phyloP scores from a whole-genome alignment of 352 stramenopile species.

The Aphanomyces invadans region DNA sequence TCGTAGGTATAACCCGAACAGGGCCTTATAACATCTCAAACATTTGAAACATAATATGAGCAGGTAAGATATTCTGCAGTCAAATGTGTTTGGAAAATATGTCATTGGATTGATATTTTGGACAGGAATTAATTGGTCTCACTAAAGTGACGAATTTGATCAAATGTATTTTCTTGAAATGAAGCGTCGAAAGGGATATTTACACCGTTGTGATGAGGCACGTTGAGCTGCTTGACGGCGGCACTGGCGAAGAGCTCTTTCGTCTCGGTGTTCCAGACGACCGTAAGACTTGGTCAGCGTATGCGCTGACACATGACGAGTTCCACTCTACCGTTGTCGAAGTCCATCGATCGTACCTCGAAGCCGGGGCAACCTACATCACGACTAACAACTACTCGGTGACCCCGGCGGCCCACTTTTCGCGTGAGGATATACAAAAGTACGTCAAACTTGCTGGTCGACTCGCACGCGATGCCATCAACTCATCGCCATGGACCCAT shows the following conservation, averaged over 20 bases:
- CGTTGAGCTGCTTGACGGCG: slow-evolving; percentile 74
- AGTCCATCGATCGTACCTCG: slow-evolving; percentile 79
- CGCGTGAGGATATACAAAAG: slow-evolving; percentile 46
- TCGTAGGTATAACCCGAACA: too few relatives aligned
- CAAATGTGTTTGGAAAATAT: too few relatives aligned
- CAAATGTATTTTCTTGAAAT: too few relatives aligned
- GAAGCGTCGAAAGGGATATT: background rate
- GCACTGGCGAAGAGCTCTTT: slow-evolving; percentile 88
- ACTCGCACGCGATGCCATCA: slow-evolving; percentile 48
- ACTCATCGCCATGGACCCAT: slow-evolving; percentile 26
- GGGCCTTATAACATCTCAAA: too few relatives aligned
- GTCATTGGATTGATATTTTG: too few relatives aligned
- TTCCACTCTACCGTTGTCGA: slow-evolving; percentile 64
- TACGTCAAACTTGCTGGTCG: slow-evolving; percentile 42
- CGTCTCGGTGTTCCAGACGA: slow-evolving; percentile 73
- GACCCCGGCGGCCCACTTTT: slow-evolving; percentile 81
- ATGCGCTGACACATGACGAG: slow-evolving; percentile 59
- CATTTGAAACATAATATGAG: too few relatives aligned
- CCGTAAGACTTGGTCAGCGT: slow-evolving; percentile 82
- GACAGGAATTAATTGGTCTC: too few relatives aligned
- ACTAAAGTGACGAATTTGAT: too few relatives aligned
- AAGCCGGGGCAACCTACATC: slow-evolving; percentile 65
- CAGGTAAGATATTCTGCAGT: too few relatives aligned
- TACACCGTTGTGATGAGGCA: background rate
- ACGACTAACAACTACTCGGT: slow-evolving; percentile 90